phyloP scores from a whole-genome alignment of 768 basidiomycete genomes.

The Panaeolus papilionaceus region DNA sequence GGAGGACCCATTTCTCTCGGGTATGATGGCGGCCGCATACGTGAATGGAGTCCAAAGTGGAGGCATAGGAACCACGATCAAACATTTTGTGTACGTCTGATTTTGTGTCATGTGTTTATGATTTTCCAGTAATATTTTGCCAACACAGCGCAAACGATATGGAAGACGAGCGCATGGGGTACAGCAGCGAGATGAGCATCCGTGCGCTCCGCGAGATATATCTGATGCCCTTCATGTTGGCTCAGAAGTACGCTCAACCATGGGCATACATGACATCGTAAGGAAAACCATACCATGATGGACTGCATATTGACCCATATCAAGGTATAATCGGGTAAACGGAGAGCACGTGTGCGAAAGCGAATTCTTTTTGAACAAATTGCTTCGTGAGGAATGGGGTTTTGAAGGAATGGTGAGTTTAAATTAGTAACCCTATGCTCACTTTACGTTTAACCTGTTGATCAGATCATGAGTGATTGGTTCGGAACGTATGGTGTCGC shows the following conservation, averaged over 20 bases:
- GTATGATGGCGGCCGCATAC: constrained; percentile 72
- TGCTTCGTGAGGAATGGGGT: constrained; percentile 75
- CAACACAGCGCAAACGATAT: constrained; percentile 75
- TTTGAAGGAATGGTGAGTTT: constrained; percentile 60
- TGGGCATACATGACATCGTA: constrained; percentile 79
- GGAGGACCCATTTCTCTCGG: constrained; percentile 79
- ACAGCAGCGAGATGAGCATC: constrained; percentile 67
- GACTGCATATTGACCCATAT: too few species aligned
- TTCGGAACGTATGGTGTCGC: constrained; percentile 76
- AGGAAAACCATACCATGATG: constrained; percentile 26
- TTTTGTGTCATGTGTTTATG: not conserved
- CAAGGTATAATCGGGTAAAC: constrained; percentile 78
- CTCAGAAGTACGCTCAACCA: constrained; percentile 67
- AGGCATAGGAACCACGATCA: constrained; percentile 79
- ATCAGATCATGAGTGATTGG: constrained; percentile 83
- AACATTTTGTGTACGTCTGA: constrained; percentile 74
- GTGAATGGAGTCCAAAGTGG: constrained; percentile 76
- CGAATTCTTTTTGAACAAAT: constrained; percentile 57
- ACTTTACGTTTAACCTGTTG: not conserved
- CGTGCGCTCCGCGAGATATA: constrained; percentile 79
- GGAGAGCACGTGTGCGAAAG: constrained; percentile 78
- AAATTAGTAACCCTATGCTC: not conserved
- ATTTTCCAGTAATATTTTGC: not conserved
- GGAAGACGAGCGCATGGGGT: constrained; percentile 75
- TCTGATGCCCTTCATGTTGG: constrained; percentile 77